Percentiles rank a stretch among this genome's conserved stretches.
Conservation (phyloP, 208 protist species). For the Wallacemonas sp. region DNA sequence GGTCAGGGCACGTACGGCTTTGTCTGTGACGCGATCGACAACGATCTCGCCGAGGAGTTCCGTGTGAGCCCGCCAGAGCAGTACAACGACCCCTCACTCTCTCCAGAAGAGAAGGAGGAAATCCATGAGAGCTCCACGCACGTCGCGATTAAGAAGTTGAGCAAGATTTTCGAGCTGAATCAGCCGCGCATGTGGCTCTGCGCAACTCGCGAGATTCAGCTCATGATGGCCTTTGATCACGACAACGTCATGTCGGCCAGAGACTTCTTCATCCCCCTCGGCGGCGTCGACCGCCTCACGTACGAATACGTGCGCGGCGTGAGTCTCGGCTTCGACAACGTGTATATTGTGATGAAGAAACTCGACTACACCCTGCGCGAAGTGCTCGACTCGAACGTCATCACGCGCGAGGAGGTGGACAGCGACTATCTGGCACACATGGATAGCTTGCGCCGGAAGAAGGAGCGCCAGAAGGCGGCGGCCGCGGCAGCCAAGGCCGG, state of each 20-base stretch:
- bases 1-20: slow-evolving; percentile 76
- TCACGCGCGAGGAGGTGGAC: slow-evolving; percentile 28
- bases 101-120: slow-evolving; percentile 48
- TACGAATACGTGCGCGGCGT: slow-evolving; percentile 62
- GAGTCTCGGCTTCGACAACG: slow-evolving; percentile 68
- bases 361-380: slow-evolving; percentile 88
- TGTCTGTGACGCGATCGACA: slow-evolving; percentile 78
- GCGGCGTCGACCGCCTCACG: slow-evolving; percentile 66
- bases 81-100: slow-evolving; percentile 41
- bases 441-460: neutral
- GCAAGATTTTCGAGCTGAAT: slow-evolving; percentile 72
- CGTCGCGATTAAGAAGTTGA: slow-evolving; percentile 82
- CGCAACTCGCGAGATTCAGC: slow-evolving; percentile 78
- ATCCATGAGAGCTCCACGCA: slow-evolving; percentile 63
- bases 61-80: slow-evolving; percentile 38
- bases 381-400: slow-evolving; percentile 66
- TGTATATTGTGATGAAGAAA: slow-evolving; percentile 90
- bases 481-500: neutral
- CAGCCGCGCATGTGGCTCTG: slow-evolving; percentile 87
- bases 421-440: slow-evolving; percentile 1
- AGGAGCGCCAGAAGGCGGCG: neutral
- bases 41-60: slow-evolving; percentile 62
- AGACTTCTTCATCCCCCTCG: slow-evolving; percentile 87
- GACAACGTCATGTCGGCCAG: slow-evolving; percentile 77
- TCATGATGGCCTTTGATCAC: slow-evolving; percentile 85